Base-by-base conservation (phyloP, 2,329 filamentous ascomycete species). In the Botrytis sinoallii region DNA sequence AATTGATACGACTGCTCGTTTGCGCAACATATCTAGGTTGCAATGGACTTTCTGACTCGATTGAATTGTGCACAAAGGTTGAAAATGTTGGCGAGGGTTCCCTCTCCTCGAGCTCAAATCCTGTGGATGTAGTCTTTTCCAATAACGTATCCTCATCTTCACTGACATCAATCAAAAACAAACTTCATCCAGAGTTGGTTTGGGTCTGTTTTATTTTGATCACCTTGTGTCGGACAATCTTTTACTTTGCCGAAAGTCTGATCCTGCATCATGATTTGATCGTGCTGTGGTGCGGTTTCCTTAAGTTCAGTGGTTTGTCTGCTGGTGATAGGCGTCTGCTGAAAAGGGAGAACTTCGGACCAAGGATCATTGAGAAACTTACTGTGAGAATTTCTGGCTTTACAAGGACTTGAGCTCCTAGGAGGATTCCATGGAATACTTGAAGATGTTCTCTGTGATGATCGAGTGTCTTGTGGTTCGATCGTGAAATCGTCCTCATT, bases 151-250 rank as follows among this genome's bases (percentile, higher is more conserved):
- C 48, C 32, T 42, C 68, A 4, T 71, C 40, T 65, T 66, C 52
- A 40, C 40, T 35, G 16, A 20, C 29, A 12, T 65, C 48, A 20
- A 20, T 63, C 68, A 32, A 74, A 71, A 29, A 74, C 61, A 60
- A 74, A 74, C 9, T 67, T 74, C 68, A 71, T 74, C 72, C 72
- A 74, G 10, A 74, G 61, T 12, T 74, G 48, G 6, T 71, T 61
- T 46, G 18, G 46, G 44, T 71, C 48, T 44, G 46, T 16, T 16
- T 71, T 40, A 14, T 40, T 44, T 9, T 46, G 22, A 12, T 25
- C 4, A 57, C 9, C 10, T 42, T 57, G 4, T 3, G 29, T 40
- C 12, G 55, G 29, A 32, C 18, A 38, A 14, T 35, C 25, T 7
- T 18, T 7, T 25, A 14, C 12, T 8, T 14, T 42, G 9, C 25